Percentiles rank a stretch among this genome's conserved stretches.
These are phyloP conservation scores for Dalbergia cochinchinensis DNA, from an alignment of 306 rosid species.

Conservation along the genomic window DNA sequence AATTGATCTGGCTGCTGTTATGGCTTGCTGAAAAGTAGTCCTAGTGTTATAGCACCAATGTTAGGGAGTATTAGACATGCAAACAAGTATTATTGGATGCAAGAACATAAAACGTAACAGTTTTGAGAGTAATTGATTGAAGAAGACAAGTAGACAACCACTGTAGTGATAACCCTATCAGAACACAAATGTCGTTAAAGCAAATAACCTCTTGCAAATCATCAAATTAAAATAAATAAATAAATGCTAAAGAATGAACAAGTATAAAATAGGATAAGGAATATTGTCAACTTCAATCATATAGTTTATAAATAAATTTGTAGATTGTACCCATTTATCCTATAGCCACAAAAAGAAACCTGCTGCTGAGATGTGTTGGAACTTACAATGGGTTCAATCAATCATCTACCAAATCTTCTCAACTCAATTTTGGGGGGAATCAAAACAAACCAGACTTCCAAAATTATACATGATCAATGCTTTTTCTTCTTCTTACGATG, in stretches of 20 bases:
- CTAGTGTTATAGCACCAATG: no score
- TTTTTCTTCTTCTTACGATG: slow-evolving; percentile 7
- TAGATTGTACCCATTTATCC: slow-evolving; percentile 18
- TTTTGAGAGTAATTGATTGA: no score
- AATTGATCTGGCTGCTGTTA: no score
- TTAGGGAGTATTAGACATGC: no score
- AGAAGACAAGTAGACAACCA: neutral
- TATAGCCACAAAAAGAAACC: slow-evolving; percentile 15
- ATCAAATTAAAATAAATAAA: neutral
- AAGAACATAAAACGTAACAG: no score
- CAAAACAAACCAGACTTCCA: slow-evolving; percentile 28
- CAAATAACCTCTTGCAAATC: slow-evolving; percentile 27
- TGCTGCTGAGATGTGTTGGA: slow-evolving; percentile 13
- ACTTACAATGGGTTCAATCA: slow-evolving; percentile 36
- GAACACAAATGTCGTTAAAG: slow-evolving; percentile 17
- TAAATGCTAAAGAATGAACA: slow-evolving; percentile 16
- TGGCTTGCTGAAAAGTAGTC: no score
- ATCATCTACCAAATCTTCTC: slow-evolving; percentile 37
- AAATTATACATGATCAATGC: slow-evolving; percentile 19
- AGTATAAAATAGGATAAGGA: slow-evolving; percentile 16
- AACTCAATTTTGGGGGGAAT: slow-evolving; percentile 12
- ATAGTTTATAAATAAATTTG: slow-evolving; percentile 33
- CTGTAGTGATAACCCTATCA: neutral
- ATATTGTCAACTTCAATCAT: neutral
- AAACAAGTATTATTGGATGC: no score